Conservation (phyloP, 2,329 filamentous ascomycete species). For the Talaromyces sp. region DNA sequence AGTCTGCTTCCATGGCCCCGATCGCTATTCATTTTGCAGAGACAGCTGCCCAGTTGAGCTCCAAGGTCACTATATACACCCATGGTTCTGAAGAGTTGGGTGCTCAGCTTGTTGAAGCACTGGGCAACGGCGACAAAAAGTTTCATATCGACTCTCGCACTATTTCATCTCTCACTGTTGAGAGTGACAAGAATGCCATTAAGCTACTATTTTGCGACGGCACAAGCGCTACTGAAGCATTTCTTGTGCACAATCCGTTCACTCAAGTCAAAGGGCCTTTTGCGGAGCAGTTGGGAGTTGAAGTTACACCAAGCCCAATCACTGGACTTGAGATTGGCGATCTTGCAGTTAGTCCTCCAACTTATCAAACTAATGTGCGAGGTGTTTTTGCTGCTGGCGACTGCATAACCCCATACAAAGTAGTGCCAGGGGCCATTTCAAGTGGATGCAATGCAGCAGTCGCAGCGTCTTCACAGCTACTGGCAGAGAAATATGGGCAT, state of each 20-base stretch:
- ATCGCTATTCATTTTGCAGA: conserved; percentile 38
- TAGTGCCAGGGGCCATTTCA: conserved; percentile 8
- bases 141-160: conserved; percentile 1
- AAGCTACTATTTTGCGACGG: conserved; percentile 1
- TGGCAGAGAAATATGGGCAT: conserved; percentile 9
- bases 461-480: not conserved
- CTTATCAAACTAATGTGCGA: conserved; percentile 46
- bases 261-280: conserved; percentile 1
- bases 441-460: conserved; percentile 8
- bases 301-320: not conserved
- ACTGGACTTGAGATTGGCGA: conserved; percentile 40
- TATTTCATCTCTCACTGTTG: not conserved
- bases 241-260: conserved; percentile 3
- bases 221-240: not conserved
- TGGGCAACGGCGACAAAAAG: not conserved
- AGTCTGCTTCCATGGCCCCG: conserved; percentile 24
- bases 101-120: not conserved
- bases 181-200: not conserved
- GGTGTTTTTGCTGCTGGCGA: conserved; percentile 55
- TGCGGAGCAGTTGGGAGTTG: not conserved
- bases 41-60: conserved; percentile 41
- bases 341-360: conserved; percentile 39
- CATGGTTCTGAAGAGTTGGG: conserved; percentile 36
- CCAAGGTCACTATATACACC: conserved; percentile 49
- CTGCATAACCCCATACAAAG: conserved; percentile 25